A percentile compares a stretch with the other conserved stretches of the same genome.
phyloP scores from a whole-genome alignment of 2,329 filamentous ascomycete species.

The Escovopsis weberi region DNA sequence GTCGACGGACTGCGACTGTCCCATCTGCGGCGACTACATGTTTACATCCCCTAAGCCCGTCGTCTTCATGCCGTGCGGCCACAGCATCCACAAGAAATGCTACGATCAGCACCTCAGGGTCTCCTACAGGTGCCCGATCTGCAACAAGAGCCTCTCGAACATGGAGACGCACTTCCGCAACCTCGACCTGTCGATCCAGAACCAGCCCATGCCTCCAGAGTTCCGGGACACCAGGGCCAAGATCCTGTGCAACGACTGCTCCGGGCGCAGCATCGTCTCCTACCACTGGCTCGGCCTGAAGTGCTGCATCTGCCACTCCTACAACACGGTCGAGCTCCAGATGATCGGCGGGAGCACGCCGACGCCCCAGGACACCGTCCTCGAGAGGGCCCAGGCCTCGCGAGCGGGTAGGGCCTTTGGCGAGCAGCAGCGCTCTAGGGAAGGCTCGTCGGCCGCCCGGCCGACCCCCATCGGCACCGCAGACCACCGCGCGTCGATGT shows the following conservation, averaged over 20 bases:
- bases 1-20: conserved; percentile 89
- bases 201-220: conserved; percentile 82
- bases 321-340: conserved; percentile 53
- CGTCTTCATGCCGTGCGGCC: conserved; percentile 89
- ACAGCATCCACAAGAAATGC: conserved; percentile 86
- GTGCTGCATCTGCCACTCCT: conserved; percentile 59
- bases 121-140: conserved; percentile 93
- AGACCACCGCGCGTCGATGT: conserved; percentile 1
- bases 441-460: conserved; percentile 6
- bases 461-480: conserved; percentile 9
- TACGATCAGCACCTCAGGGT: conserved; percentile 77
- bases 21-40: conserved; percentile 92
- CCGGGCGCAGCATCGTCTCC: conserved; percentile 66
- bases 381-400: conserved; percentile 10
- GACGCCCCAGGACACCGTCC: conserved; percentile 13
- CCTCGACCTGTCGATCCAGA: conserved; percentile 71
- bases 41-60: conserved; percentile 82
- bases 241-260: conserved; percentile 90
- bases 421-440: neutral
- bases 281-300: conserved; percentile 95
- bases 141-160: conserved; percentile 90
- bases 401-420: neutral
- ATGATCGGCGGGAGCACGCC: conserved; percentile 33
- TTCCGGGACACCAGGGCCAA: conserved; percentile 68
- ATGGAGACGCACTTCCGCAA: conserved; percentile 95